These are phyloP conservation scores for Acanthamoeba healyi DNA, from an alignment of 208 protist species.

Conservation along the genomic window DNA sequence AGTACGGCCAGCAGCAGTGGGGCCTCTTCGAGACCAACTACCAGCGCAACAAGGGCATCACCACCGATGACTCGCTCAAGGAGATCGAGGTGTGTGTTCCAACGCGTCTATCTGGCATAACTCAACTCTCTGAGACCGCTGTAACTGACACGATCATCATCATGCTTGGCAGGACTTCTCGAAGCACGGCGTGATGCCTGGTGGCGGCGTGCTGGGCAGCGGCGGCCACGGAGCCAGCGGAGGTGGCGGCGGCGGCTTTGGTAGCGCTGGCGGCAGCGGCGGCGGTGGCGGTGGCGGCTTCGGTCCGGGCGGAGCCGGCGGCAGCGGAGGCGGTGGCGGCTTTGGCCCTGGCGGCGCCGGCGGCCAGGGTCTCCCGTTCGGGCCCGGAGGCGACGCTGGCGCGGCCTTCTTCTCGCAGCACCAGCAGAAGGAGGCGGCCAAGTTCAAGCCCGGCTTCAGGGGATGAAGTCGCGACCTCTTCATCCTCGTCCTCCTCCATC, in stretches of 20 bases:
- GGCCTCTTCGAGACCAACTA: conserved; percentile 76
- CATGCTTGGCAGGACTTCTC: conserved; percentile 15
- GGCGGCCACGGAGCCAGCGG: conserved; percentile 10
- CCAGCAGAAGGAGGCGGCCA: conserved; percentile 74
- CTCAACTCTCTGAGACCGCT: not conserved
- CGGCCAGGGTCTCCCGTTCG: conserved; percentile 9
- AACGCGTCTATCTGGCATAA: not conserved
- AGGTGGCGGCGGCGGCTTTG: conserved; percentile 5
- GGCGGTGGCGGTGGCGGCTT: conserved; percentile 16
- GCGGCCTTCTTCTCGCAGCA: conserved; percentile 72
- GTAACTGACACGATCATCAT: not conserved
- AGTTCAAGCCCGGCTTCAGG: conserved; percentile 73
- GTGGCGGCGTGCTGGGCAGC: not conserved
- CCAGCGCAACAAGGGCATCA: conserved; percentile 77
- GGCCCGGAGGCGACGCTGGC: conserved; percentile 65
- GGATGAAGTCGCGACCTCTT: not conserved
- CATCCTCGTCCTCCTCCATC: not conserved
- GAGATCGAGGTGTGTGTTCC: conserved; percentile 51
- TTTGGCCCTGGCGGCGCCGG: not conserved
- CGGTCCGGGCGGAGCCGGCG: not conserved
- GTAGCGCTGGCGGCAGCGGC: conserved; percentile 15
- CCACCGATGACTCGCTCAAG: conserved; percentile 57
- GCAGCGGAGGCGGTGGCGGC: not conserved
- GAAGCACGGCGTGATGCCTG: conserved; percentile 39
- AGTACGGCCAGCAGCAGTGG: conserved; percentile 75